Evolutionary conservation across 805 yeast genomes (phyloP).

Genomic region (Starmerella lactis-condensi): DNA sequence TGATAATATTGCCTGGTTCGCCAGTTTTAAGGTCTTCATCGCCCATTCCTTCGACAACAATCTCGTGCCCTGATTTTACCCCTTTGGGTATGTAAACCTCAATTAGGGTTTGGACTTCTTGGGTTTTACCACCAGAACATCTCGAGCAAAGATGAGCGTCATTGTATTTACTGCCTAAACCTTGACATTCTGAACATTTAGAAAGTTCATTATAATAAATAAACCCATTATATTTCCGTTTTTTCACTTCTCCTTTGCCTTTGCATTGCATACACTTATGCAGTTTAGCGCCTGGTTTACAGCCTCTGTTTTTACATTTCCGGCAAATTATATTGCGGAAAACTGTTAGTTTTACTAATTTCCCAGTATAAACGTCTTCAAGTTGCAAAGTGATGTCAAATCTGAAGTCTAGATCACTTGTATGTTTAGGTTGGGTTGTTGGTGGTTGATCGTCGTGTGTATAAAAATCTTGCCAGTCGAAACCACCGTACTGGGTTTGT

Average conservation of each 20-base stretch:
- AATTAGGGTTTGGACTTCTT: conserved; percentile 48
- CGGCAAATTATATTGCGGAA: conserved; percentile 57
- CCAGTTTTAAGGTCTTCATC: conserved; percentile 53
- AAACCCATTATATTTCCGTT: too few relatives aligned
- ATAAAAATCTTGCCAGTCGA: conserved; percentile 24
- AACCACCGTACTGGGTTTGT: conserved; percentile 20
- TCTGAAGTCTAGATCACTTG: conserved; percentile 51
- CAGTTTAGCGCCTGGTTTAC: conserved; percentile 37
- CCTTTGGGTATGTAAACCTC: conserved; percentile 69
- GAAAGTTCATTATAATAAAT: too few relatives aligned
- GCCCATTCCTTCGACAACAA: conserved; percentile 48
- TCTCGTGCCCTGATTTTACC: conserved; percentile 38
- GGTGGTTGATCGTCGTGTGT: conserved; percentile 8
- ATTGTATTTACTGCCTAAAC: conserved; percentile 42
- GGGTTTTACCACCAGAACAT: conserved; percentile 48
- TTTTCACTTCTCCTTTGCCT: conserved; percentile 49
- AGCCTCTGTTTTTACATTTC: conserved; percentile 61
- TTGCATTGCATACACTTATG: conserved; percentile 47
- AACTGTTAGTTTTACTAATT: conserved; percentile 52
- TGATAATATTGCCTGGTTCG: conserved; percentile 64
- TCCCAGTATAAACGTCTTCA: conserved; percentile 85
- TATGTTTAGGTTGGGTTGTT: conserved; percentile 21
- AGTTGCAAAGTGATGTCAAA: conserved; percentile 45
- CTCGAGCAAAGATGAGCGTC: conserved; percentile 57
- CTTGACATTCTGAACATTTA: conserved; percentile 51